phyloP scores from a whole-genome alignment of 2,329 filamentous ascomycete genomes.

The Talaromyces verruculosus region DNA sequence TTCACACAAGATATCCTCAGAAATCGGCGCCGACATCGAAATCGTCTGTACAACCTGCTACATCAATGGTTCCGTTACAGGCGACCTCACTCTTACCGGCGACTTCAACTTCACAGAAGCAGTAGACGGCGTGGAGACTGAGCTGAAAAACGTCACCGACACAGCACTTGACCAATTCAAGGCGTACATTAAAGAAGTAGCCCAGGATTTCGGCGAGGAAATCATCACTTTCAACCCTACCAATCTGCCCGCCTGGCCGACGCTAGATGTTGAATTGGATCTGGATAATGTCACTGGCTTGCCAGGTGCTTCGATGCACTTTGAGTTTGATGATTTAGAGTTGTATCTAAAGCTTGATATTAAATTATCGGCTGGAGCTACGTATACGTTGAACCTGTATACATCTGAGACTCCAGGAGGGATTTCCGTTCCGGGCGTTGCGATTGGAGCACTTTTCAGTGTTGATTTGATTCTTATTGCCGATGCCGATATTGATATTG shows the following conservation, averaged over 20 bases:
- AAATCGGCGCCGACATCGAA: constrained; percentile 13
- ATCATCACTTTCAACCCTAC: constrained; percentile 1
- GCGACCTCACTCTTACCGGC: constrained; percentile 44
- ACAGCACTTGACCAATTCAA: constrained; percentile 11
- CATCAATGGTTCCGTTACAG: constrained; percentile 49
- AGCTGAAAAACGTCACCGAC: constrained; percentile 7
- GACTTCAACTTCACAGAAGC: constrained; percentile 26
- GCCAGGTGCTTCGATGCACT: constrained; percentile 26
- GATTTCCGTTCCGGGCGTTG: constrained; percentile 41
- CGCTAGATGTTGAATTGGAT: constrained; percentile 44
- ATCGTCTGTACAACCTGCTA: constrained; percentile 51
- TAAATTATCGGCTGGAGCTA: constrained; percentile 42
- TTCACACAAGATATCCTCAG: not conserved
- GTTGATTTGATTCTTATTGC: constrained; percentile 56
- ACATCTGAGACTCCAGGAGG: constrained; percentile 49
- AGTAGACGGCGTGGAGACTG: constrained; percentile 27
- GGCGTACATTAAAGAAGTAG: not conserved
- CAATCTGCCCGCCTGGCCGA: constrained; percentile 27
- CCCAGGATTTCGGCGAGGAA: not conserved
- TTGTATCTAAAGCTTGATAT: constrained; percentile 54
- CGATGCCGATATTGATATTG: constrained; percentile 51
- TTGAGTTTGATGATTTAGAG: constrained; percentile 55
- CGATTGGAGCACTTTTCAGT: constrained; percentile 51
- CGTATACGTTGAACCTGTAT: constrained; percentile 53
- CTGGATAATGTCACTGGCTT: constrained; percentile 36